Conservation (phyloP, 208 protist genomes). For the Trichomonas vaginalis region DNA sequence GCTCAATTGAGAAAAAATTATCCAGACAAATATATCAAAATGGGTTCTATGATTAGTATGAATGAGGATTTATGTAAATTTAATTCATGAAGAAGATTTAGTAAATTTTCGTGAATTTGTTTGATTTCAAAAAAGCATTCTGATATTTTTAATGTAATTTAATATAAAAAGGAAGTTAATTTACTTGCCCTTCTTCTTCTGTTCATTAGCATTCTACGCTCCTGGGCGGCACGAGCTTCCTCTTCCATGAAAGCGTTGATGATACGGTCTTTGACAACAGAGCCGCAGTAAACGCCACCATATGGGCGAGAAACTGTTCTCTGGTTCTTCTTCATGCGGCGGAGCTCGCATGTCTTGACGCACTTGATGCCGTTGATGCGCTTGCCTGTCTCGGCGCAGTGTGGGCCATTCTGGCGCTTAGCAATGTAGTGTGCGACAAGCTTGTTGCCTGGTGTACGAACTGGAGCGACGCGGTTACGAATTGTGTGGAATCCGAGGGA, state of each 20-base stretch:
- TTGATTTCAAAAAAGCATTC: no score
- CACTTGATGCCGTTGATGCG: not conserved
- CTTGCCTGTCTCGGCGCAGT: not conserved
- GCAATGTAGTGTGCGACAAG: not conserved
- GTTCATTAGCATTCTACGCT: not conserved
- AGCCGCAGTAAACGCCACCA: not conserved
- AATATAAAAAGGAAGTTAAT: not conserved
- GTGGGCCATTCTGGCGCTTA: not conserved
- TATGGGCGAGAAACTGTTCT: conserved; percentile 7
- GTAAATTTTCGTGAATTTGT: no score
- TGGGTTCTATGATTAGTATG: no score
- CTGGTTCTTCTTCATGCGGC: not conserved
- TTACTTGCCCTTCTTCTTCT: not conserved
- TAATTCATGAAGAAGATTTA: no score
- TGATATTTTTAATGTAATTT: not conserved
- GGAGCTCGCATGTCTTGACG: not conserved
- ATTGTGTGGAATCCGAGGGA: not conserved
- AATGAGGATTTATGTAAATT: no score
- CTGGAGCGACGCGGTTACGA: not conserved
- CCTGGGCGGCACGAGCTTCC: not conserved
- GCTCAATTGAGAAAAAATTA: no score
- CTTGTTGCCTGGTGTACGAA: conserved; percentile 5
- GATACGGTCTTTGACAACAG: not conserved
- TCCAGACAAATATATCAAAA: no score
- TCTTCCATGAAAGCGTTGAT: conserved; percentile 11